A percentile compares a stretch with the other conserved stretches of the same genome.
Conservation (phyloP, 768 basidiomycete species). For the Termitomyces sp. region DNA sequence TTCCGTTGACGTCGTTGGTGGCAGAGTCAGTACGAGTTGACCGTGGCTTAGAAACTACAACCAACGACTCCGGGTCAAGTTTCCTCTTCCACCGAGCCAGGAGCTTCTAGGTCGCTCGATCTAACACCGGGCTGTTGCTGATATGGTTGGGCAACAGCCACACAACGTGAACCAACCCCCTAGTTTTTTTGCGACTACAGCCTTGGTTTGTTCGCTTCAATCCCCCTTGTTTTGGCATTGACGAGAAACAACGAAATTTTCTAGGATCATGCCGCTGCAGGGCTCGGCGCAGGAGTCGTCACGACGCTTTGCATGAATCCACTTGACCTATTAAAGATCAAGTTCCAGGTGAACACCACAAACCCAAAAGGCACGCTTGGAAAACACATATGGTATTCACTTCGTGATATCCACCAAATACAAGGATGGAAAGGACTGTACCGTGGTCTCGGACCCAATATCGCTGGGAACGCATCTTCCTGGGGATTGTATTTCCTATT, state of each 20-base stretch:
- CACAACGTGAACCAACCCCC: slow-evolving; percentile 29
- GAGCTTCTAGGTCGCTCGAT: background rate
- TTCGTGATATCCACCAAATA: slow-evolving; percentile 67
- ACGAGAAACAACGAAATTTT: background rate
- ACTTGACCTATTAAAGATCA: slow-evolving; percentile 91
- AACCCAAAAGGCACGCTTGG: slow-evolving; percentile 59
- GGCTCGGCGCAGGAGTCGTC: slow-evolving; percentile 88
- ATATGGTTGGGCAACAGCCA: slow-evolving; percentile 24
- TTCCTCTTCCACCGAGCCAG: background rate
- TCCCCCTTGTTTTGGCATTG: background rate
- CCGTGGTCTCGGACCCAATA: slow-evolving; percentile 84
- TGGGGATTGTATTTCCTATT: slow-evolving; percentile 99
- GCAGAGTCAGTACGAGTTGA: background rate
- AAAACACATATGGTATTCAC: slow-evolving; percentile 69
- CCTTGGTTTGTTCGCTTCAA: slow-evolving; percentile 32
- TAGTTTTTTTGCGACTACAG: slow-evolving; percentile 50
- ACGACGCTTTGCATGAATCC: slow-evolving; percentile 97
- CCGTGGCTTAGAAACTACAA: too few species aligned
- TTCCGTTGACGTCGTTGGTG: background rate
- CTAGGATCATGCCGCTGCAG: slow-evolving; percentile 94
- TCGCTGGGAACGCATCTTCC: slow-evolving; percentile 92
- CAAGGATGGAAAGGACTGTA: slow-evolving; percentile 88
- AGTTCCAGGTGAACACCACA: slow-evolving; percentile 83
- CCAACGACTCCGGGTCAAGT: background rate
- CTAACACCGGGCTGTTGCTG: slow-evolving; percentile 22